These are phyloP conservation scores for Sphenostylis stenocarpa DNA, from an alignment of 306 rosid species.

Conservation along the genomic window DNA sequence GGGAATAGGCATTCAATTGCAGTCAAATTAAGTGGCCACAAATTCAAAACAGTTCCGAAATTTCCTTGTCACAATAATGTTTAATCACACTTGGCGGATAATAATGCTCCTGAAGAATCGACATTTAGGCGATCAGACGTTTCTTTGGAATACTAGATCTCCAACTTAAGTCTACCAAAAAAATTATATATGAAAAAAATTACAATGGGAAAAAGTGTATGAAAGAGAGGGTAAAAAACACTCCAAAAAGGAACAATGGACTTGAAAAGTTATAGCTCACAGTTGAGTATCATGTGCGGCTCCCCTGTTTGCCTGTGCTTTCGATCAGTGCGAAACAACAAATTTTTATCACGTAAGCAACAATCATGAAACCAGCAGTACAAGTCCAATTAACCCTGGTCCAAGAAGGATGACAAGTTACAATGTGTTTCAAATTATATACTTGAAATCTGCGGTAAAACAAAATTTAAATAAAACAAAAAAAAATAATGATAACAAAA, in stretches of 20 bases:
- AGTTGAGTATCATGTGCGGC: background rate
- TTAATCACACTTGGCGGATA: constrained; percentile 16
- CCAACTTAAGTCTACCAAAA: constrained; percentile 23
- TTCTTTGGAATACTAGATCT: constrained; percentile 11
- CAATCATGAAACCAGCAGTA: constrained; percentile 15
- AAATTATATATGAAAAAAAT: constrained; percentile 13
- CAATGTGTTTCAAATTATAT: background rate
- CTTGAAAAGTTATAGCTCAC: too few species aligned
- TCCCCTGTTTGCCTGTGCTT: constrained; percentile 23
- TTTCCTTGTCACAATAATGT: constrained; percentile 20
- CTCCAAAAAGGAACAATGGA: background rate
- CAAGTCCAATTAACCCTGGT: constrained; percentile 34
- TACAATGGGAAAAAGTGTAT: background rate
- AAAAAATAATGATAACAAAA: background rate
- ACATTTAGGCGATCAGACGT: constrained; percentile 21
- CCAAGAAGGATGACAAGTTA: constrained; percentile 17
- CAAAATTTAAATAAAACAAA: constrained; percentile 6
- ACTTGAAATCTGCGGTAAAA: constrained; percentile 13
- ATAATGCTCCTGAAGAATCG: constrained; percentile 2
- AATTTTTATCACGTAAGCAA: constrained; percentile 7
- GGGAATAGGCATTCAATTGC: background rate
- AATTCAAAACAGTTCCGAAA: constrained; percentile 28
- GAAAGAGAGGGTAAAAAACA: background rate
- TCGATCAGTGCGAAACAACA: constrained; percentile 17
- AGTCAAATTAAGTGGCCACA: background rate